These are phyloP conservation scores for Pyrenophora teres DNA, from an alignment of 2,329 filamentous ascomycete genomes.

Conservation along the genomic window DNA sequence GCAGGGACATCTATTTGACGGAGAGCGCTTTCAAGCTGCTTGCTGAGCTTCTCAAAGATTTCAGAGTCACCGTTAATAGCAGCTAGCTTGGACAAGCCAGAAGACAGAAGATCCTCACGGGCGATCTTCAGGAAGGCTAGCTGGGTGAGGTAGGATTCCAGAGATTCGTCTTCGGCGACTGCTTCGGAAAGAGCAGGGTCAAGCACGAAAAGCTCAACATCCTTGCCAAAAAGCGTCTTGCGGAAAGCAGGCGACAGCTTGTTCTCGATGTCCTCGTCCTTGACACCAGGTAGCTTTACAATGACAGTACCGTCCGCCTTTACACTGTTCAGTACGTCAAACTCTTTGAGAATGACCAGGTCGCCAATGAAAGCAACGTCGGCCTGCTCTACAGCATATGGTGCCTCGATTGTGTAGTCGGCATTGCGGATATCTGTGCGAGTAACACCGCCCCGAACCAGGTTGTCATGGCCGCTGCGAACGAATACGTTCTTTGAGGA, in stretches of 20 bases:
- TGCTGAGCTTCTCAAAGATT: conserved; percentile 63
- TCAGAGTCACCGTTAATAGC: conserved; percentile 64
- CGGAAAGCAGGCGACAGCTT: conserved; percentile 73
- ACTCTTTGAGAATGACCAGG: conserved; percentile 76
- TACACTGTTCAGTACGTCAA: conserved; percentile 73
- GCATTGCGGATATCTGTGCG: conserved; percentile 86
- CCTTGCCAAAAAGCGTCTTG: conserved; percentile 72
- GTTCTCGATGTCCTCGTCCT: conserved; percentile 89
- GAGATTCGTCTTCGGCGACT: conserved; percentile 65
- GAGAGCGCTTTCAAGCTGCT: conserved; percentile 69
- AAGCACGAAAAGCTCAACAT: conserved; percentile 73
- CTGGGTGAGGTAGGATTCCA: conserved; percentile 72
- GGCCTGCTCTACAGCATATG: conserved; percentile 78
- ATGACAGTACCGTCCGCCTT: conserved; percentile 74
- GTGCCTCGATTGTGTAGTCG: conserved; percentile 79
- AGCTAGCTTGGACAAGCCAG: conserved; percentile 69
- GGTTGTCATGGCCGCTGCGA: conserved; percentile 64
- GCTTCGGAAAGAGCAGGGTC: conserved; percentile 72
- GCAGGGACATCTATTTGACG: conserved; percentile 76
- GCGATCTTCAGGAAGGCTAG: conserved; percentile 82
- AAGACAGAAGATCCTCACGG: conserved; percentile 66
- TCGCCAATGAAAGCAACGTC: conserved; percentile 80
- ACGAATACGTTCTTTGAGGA: conserved; percentile 65
- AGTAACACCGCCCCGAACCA: conserved; percentile 73
- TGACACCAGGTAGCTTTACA: conserved; percentile 76